Evolutionary conservation across 2,329 filamentous ascomycete species (phyloP).

Genomic region (Aspergillus unguis): DNA sequence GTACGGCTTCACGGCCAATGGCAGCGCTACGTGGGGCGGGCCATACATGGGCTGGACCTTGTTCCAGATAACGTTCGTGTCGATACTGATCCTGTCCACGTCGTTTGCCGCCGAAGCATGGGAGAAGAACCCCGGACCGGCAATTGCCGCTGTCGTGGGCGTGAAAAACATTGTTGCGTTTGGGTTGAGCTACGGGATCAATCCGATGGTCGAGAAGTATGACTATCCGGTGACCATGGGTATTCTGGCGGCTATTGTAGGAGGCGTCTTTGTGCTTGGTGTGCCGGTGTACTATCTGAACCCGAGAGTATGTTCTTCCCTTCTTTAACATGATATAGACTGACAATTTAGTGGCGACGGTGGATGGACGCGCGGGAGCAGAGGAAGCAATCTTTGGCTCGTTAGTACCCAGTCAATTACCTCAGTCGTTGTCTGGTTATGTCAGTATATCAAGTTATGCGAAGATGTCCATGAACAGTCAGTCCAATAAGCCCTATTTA

Average conservation of each 20-base stretch:
- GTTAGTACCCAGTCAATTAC: no score
- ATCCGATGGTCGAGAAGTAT: constrained; percentile 23
- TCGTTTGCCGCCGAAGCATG: constrained; percentile 35
- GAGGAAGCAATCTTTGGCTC: background rate
- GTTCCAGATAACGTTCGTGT: constrained; percentile 24
- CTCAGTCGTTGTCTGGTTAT: no score
- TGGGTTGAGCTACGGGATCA: constrained; percentile 28
- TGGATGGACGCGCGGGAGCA: constrained; percentile 5
- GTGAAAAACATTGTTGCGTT: constrained; percentile 29
- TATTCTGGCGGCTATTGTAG: constrained; percentile 22
- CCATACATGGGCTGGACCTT: constrained; percentile 30
- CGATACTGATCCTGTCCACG: constrained; percentile 29
- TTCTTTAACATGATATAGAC: no score
- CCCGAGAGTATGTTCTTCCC: constrained; percentile 17
- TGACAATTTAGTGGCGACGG: constrained; percentile 5
- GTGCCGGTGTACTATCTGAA: constrained; percentile 26
- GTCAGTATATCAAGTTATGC: no score
- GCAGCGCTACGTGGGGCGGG: constrained; percentile 23
- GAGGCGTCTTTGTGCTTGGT: constrained; percentile 21
- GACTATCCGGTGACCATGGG: constrained; percentile 26
- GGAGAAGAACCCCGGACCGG: constrained; percentile 32
- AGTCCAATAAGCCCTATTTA: no score
- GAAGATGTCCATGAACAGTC: no score
- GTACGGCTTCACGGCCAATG: constrained; percentile 30
- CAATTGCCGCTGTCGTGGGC: constrained; percentile 29